Evolutionary conservation across 106 monocot genomes (phyloP).

Genomic region (Alisma plantagoaquatica): DNA sequence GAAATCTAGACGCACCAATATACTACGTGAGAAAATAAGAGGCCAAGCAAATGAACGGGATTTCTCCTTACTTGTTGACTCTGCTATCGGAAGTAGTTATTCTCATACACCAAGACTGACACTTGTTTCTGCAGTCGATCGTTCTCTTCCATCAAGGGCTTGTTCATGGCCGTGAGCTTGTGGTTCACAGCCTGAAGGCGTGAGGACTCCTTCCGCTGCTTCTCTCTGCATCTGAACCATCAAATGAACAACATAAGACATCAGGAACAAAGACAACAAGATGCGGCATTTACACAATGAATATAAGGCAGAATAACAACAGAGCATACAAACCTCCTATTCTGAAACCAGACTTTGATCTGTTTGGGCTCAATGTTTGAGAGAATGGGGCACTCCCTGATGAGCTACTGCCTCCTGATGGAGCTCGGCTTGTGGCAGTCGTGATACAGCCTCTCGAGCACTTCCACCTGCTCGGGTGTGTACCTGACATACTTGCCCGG

Average conservation of each 20-base stretch:
- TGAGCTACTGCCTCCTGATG: slow-evolving; percentile 14
- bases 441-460: slow-evolving; percentile 52
- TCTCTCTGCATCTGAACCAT: slow-evolving; percentile 51
- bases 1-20: no score
- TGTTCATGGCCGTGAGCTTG: slow-evolving; percentile 73
- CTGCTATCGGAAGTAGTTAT: slow-evolving; percentile 44
- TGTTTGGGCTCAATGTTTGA: slow-evolving; percentile 19
- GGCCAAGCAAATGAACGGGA: no score
- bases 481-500: slow-evolving; percentile 58
- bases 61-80: slow-evolving; percentile 27
- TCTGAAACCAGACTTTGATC: slow-evolving; percentile 25
- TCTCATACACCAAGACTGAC: slow-evolving; percentile 58
- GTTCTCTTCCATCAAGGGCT: slow-evolving; percentile 79
- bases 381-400: slow-evolving; percentile 17
- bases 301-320: no score
- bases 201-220: slow-evolving; percentile 59
- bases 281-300: no score
- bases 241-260: slow-evolving; percentile 1
- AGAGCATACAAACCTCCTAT: slow-evolving; percentile 17
- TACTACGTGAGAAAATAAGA: no score
- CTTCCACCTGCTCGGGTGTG: slow-evolving; percentile 75
- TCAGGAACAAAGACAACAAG: no score
- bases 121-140: slow-evolving; percentile 76
- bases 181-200: slow-evolving; percentile 53
- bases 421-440: slow-evolving; percentile 78